These are phyloP conservation scores for Agaricus sinodeliciosus DNA, from an alignment of 768 basidiomycete genomes.

Conservation along the genomic window DNA sequence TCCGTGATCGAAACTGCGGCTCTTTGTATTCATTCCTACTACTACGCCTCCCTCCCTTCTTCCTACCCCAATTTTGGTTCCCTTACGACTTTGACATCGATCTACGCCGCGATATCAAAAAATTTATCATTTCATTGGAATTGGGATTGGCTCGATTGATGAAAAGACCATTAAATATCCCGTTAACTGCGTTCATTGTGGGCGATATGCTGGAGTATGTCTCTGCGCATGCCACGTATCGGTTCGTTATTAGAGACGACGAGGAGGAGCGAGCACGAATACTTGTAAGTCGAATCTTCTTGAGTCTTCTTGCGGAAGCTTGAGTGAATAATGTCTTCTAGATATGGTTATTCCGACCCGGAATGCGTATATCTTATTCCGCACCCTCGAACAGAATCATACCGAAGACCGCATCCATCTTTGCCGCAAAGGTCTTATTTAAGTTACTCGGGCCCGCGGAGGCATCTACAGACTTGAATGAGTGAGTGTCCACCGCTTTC, in stretches of 20 bases:
- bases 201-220: conserved; percentile 90
- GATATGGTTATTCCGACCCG: conserved; percentile 96
- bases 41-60: no score
- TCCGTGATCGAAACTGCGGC: neutral
- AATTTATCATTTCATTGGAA: no score
- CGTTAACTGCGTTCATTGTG: conserved; percentile 83
- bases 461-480: conserved; percentile 42
- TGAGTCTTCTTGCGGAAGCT: neutral
- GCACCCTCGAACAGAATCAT: conserved; percentile 47
- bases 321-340: conserved; percentile 21
- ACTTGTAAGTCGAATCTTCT: conserved; percentile 45
- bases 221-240: conserved; percentile 88
- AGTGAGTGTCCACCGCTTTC: conserved; percentile 26
- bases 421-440: conserved; percentile 81
- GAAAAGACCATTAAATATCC: conserved; percentile 37
- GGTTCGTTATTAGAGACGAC: conserved; percentile 84
- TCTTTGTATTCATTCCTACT: no score
- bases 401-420: conserved; percentile 54
- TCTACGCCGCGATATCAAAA: no score
- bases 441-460: conserved; percentile 65
- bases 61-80: no score
- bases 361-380: conserved; percentile 71
- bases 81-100: no score
- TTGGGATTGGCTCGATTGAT: neutral
- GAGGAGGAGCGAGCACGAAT: conserved; percentile 76